phyloP scores from a whole-genome alignment of 192 early-diverging fungal genomes.

The Chytriomyces hyalinus region DNA sequence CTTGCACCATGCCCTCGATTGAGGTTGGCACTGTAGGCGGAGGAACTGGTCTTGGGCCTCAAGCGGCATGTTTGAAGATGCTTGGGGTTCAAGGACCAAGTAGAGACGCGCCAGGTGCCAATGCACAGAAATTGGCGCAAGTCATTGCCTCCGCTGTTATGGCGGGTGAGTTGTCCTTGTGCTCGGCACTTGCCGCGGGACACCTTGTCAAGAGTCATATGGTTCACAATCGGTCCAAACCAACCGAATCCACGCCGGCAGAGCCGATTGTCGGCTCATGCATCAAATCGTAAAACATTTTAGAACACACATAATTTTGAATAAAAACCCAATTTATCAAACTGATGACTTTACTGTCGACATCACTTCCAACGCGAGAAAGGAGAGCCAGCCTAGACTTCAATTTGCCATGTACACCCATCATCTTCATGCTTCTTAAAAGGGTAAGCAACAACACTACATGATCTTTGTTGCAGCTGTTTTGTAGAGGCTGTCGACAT shows the following conservation, averaged over 20 bases:
- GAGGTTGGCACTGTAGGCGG: slow-evolving; percentile 95
- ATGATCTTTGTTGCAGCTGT: slow-evolving; percentile 40
- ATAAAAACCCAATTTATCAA: too few relatives aligned
- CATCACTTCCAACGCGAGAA: neutral
- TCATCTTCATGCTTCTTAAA: too few relatives aligned
- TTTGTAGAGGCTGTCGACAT: slow-evolving; percentile 64
- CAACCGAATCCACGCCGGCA: neutral
- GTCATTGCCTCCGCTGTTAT: slow-evolving; percentile 88
- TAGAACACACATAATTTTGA: too few relatives aligned
- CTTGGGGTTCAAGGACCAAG: slow-evolving; percentile 85
- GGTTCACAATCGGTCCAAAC: slow-evolving; percentile 72
- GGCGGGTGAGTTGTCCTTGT: slow-evolving; percentile 90
- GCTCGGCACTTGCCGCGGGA: slow-evolving; percentile 83
- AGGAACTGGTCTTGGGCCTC: slow-evolving; percentile 82
- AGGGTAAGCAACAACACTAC: slow-evolving; percentile 3
- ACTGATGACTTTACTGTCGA: neutral
- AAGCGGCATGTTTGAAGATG: slow-evolving; percentile 86
- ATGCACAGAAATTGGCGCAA: slow-evolving; percentile 84
- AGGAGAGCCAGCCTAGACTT: neutral
- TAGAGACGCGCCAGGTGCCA: slow-evolving; percentile 75
- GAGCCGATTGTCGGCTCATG: slow-evolving; percentile 35
- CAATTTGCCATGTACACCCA: neutral
- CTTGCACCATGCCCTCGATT: slow-evolving; percentile 91
- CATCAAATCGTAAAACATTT: slow-evolving; percentile 36
- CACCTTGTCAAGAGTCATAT: slow-evolving; percentile 90